Base-by-base conservation (phyloP, 2,329 filamentous ascomycete genomes). In the Beauveria pseudobassiana region DNA sequence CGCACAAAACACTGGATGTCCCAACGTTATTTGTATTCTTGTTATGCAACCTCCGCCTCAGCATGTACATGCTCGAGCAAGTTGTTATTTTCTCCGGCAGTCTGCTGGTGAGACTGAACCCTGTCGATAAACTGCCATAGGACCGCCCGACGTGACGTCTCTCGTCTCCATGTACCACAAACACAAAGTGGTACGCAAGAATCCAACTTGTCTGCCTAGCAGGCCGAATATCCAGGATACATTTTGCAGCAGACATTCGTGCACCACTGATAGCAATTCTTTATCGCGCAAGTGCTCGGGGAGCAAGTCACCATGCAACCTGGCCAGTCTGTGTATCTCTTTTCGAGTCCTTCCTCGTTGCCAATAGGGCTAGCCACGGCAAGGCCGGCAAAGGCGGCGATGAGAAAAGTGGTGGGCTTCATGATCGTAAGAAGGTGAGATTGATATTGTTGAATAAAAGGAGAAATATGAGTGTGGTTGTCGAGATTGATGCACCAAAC, bases 211-310 rank as follows among this genome's bases (percentile, higher is more conserved):
- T 56, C 24, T 38, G 22, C 34, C 40, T 43, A 57, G 30, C 20
- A 49, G 30, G 5, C 4, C 30, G 30, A 8, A 12, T 34, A 34
- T 5, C 2, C 5, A 40, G 55, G 55, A 34, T 40, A 58, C 30
- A 8, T 4, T 5, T 7, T 1, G 50, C 62, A 63, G 45, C 62
- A 63, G 28, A 63, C 45, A 1, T 16, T n/a, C 5, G 14, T 22
- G 57, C 62, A 63, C 62, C 62, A 63, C 12, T 48, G n/a, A 8
- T 56, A 56, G n/a, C 62, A 63, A 22, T 63, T 16, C n/a, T 61
- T 61, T 9, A 63, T 63, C 2, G 30, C 62, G 38, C 62, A 63
- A 24, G 22, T 24, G 22, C 22, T 24, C 22, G 22, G 22, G 3
- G 22, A 24, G 22, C 22, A 24, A 24, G 22, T 24, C 22, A 24